Evolutionary conservation across 768 basidiomycete genomes (phyloP).

Genomic region (Tylopilus plumbeoviolaceoides): DNA sequence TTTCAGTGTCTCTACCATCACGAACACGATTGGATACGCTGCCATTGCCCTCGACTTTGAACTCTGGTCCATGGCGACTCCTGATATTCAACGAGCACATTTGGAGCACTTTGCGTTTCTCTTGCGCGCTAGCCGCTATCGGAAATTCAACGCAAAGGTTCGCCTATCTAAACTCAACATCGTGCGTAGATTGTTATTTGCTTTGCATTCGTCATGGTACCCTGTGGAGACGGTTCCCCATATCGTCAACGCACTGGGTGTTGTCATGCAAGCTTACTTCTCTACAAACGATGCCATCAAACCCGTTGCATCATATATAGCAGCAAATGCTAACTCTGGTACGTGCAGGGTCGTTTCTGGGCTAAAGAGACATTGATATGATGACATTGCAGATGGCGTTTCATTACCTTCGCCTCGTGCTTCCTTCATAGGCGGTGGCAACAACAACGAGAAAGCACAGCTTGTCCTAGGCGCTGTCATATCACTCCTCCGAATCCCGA

Average conservation of each 20-base stretch:
- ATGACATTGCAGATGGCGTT: neutral
- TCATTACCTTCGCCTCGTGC: conserved; percentile 10
- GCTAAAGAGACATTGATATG: neutral
- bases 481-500: conserved; percentile 51
- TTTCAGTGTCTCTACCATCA: conserved; percentile 71
- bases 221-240: conserved; percentile 41
- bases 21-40: conserved; percentile 77
- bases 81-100: conserved; percentile 74
- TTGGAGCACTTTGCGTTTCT: conserved; percentile 80
- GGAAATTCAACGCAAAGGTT: conserved; percentile 72
- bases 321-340: conserved; percentile 75
- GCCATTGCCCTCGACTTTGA: conserved; percentile 87
- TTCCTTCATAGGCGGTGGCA: conserved; percentile 35
- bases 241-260: conserved; percentile 57
- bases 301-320: conserved; percentile 80
- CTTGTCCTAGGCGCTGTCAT: conserved; percentile 36
- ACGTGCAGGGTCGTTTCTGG: conserved; percentile 14
- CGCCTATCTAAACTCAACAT: conserved; percentile 68
- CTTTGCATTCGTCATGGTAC: conserved; percentile 78
- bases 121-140: conserved; percentile 65
- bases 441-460: too few species aligned
- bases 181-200: conserved; percentile 75
- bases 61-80: conserved; percentile 72
- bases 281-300: conserved; percentile 74
- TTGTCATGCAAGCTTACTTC: conserved; percentile 62